Evolutionary conservation across 2,329 filamentous ascomycete species (phyloP), one percentile per base, ranked within the genome.

Genomic region (Paraphaeosphaeria sporulosa): DNA sequence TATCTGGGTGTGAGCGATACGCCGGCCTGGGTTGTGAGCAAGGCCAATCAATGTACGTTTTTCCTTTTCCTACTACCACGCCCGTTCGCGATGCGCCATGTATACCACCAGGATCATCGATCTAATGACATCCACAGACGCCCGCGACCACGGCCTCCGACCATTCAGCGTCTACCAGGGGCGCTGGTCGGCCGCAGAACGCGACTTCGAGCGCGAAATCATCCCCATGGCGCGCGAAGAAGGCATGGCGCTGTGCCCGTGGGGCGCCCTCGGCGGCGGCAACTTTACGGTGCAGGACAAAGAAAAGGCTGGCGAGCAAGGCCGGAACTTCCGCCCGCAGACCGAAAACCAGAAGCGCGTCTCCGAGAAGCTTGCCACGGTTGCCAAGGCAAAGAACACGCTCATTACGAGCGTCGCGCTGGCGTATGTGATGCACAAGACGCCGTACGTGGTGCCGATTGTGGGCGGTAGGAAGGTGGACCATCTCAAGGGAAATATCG

Each of bases 371-470:
- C 81, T 93, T 0, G 83, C 85, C n/a, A 80, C 85, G 62, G 81
- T 91, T 5, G 87, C 87, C 0, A 81, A 81, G 42, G 17, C 79
- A 81, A 86, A 88, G 68, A 84, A 84, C 12, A 81, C 83, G 1
- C 79, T 83, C 34, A 82, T 91, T 51, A 89, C 87, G 4, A 84
- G 84, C 40, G 64, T 78, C 27, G 90, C 90, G 21, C 75, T 94
- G 38, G 90, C 90, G 1, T 93, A 93, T 71, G 86, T 93, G 5
- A 83, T 90, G 81, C 83, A 86, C 67, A 93, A 93, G 78, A 81
- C 86, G 0, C 87, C 89, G 0, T 88, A 90, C 63, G 90, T 93
- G 12, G 92, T 91, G 69, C 91, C 91, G 0, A 87, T 94, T 36
- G 82, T 93, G 9, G 90, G 91, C 7, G 89, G 89, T 0, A 83